Percentiles rank a stretch among this genome's conserved stretches.
These are phyloP conservation scores for Lanmaoa pseudosensibilis DNA, from an alignment of 768 basidiomycete genomes.

Conservation along the genomic window DNA sequence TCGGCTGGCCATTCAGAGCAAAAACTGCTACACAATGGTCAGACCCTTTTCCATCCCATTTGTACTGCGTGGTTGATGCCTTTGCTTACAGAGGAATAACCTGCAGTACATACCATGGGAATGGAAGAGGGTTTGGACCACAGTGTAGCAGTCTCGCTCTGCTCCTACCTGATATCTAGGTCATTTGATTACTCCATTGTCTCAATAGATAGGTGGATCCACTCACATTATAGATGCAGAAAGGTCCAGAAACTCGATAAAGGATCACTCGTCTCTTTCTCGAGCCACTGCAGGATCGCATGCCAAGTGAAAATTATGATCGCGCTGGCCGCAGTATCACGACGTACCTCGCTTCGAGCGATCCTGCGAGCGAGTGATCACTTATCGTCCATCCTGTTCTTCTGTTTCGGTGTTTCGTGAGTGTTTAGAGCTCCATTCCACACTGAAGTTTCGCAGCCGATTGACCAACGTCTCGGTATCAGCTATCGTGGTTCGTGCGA, in stretches of 20 bases:
- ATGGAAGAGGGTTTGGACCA: slow-evolving; percentile 44
- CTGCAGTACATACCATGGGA: slow-evolving; percentile 47
- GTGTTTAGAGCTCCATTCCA: neutral
- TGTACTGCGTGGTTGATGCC: slow-evolving; percentile 28
- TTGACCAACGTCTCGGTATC: neutral
- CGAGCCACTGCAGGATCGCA: neutral
- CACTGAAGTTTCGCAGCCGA: neutral
- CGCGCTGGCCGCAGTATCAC: neutral
- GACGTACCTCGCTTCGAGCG: neutral
- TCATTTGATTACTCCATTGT: neutral
- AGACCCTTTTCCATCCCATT: slow-evolving; percentile 29
- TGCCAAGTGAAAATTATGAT: neutral
- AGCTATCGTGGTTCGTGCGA: neutral
- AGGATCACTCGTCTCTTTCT: neutral
- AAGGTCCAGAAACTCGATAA: neutral
- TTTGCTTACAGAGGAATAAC: slow-evolving; percentile 30
- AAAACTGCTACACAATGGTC: slow-evolving; percentile 27
- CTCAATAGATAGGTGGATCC: neutral
- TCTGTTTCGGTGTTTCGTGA: neutral
- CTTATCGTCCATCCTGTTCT: neutral
- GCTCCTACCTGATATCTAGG: neutral
- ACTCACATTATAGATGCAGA: slow-evolving; percentile 1
- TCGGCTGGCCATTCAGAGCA: slow-evolving; percentile 9
- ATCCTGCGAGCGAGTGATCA: neutral
- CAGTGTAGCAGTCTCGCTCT: slow-evolving; percentile 12